Evolutionary conservation across 1,284 basidiomycete species (phyloP), one percentile per base, ranked within the genome.

Genomic region (Takashimella koratensis): DNA sequence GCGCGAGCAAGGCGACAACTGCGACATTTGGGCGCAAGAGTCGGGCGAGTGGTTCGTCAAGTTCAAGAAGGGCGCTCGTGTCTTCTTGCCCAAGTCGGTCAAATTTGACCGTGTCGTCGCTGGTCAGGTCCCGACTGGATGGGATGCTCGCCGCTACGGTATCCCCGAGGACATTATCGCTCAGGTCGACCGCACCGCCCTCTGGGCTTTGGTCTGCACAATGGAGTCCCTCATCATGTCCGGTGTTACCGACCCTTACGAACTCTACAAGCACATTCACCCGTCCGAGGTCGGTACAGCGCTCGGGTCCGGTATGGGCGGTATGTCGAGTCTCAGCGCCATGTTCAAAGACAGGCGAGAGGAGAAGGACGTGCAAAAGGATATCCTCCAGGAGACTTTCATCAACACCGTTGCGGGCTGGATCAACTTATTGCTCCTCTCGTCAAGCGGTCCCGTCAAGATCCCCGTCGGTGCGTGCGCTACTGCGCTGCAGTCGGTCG

Each of bases 321-420:
- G 95, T 73, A 85, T 91, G 67, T 84, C 85, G 57, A 88, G 87
- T 64, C 81, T 96, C 76, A 83, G 85, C 41, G 86, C 89, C 76
- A 98, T 98, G 96, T 98, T 98, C 84, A 94, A 90, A 76, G 96
- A 98, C 70, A 88, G 96, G 62, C 87, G 92, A 52, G 92, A 96
- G 71, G 95, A 98, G 79, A 88, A 87, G 76, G 93, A 97, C 45
- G 92, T 98, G 2, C 95, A 98, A 77, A 98, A 95, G 71, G 96
- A 98, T 70, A 88, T 98, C 62, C 80, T 98, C 27, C 96, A 98
- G 76, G 95, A 98, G 78, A 98, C 95, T 85, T 95, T 96, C 81
- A 96, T 96, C 80, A 96, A 96, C 77, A 95, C 93, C 2, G 92
- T 91, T 42, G 92, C 96, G 54, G 96, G 95, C 53, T 98, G 95